Conservation (phyloP, 345 rosid genomes). For the Melaleuca alternifolia region DNA sequence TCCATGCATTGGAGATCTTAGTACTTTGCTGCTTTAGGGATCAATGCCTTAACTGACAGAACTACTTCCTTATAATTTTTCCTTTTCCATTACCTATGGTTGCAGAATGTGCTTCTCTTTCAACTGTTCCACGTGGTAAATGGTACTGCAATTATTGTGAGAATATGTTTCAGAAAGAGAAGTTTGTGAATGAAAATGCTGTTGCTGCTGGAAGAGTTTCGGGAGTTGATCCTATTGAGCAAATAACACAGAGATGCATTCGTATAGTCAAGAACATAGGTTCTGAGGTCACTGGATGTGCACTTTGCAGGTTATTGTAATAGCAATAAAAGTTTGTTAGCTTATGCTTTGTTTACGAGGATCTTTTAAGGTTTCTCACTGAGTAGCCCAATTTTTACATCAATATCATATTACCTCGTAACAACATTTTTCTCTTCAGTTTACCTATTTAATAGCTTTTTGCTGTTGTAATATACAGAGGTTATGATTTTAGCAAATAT, state of each 20-base stretch:
- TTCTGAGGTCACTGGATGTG: slow-evolving; percentile 80
- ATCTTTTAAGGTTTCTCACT: background rate
- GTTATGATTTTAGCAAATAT: slow-evolving; percentile 74
- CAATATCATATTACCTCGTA: background rate
- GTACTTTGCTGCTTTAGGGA: background rate
- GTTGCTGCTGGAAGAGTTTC: slow-evolving; percentile 75
- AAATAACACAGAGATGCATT: slow-evolving; percentile 77
- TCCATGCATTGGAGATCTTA: background rate
- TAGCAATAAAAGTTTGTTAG: background rate
- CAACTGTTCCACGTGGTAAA: slow-evolving; percentile 63
- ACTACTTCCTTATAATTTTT: background rate
- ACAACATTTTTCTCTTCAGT: background rate
- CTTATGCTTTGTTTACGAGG: background rate
- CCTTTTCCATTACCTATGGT: slow-evolving; percentile 9
- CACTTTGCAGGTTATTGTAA: slow-evolving; percentile 55
- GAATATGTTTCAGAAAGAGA: slow-evolving; percentile 55
- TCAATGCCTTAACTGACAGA: background rate
- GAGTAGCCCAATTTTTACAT: background rate
- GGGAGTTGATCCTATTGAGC: slow-evolving; percentile 72
- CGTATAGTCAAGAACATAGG: slow-evolving; percentile 75
- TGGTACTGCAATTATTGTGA: slow-evolving; percentile 92
- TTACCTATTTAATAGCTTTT: background rate
- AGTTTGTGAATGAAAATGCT: slow-evolving; percentile 55
- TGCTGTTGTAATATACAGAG: slow-evolving; percentile 27
- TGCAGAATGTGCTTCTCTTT: slow-evolving; percentile 72